Conservation (phyloP, 2,329 filamentous ascomycete genomes). For the Curvularia lunata region DNA sequence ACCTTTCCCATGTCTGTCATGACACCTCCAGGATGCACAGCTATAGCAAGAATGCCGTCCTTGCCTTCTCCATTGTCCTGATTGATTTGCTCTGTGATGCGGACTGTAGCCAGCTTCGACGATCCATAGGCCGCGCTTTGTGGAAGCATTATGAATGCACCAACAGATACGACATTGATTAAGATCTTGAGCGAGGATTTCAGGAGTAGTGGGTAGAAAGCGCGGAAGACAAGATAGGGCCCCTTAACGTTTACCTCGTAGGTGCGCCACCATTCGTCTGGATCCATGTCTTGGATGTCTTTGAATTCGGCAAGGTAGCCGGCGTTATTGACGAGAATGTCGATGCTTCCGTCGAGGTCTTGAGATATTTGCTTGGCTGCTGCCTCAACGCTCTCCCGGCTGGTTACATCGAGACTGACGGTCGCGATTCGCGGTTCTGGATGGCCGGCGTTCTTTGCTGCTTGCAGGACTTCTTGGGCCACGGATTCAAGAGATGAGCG, state of each 20-base stretch:
- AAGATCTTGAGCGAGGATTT: conserved; percentile 42
- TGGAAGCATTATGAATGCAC: conserved; percentile 32
- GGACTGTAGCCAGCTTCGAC: conserved; percentile 58
- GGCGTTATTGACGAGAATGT: conserved; percentile 59
- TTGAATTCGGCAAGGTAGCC: conserved; percentile 45
- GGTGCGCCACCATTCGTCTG: conserved; percentile 51
- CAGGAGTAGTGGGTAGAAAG: conserved; percentile 54
- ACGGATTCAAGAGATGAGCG: conserved; percentile 53
- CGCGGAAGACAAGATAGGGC: conserved; percentile 53
- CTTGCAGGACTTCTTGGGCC: conserved; percentile 45
- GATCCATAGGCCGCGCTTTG: conserved; percentile 51
- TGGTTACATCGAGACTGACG: conserved; percentile 55
- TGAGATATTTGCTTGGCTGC: conserved; percentile 45
- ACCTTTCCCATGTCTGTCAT: conserved; percentile 16
- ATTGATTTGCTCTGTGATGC: conserved; percentile 58
- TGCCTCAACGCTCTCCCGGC: conserved; percentile 45
- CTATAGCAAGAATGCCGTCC: conserved; percentile 27
- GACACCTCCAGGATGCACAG: conserved; percentile 37
- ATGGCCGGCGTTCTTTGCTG: conserved; percentile 43
- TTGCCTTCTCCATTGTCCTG: conserved; percentile 45
- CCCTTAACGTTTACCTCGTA: conserved; percentile 60
- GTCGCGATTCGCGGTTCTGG: conserved; percentile 48
- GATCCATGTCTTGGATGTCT: conserved; percentile 46
- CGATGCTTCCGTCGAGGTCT: conserved; percentile 37
- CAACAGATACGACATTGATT: conserved; percentile 56